Conservation (phyloP, 1,284 basidiomycete species). For the Pseudozyma pruni region DNA sequence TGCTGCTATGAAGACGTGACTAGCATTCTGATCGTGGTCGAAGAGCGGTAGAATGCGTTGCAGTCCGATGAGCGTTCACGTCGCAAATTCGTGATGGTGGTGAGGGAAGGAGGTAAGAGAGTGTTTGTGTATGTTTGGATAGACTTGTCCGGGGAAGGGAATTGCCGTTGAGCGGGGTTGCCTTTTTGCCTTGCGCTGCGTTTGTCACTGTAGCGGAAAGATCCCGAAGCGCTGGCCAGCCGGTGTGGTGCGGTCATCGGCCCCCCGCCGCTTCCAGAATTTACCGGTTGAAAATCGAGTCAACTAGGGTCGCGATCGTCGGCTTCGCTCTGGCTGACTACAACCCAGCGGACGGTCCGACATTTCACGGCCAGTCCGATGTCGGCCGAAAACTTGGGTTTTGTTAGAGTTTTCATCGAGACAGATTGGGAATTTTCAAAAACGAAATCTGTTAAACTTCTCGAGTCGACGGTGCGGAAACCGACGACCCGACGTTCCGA, state of each 20-base stretch:
- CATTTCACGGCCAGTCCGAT: slow-evolving; percentile 4
- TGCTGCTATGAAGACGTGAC: slow-evolving; percentile 10
- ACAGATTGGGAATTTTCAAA: no score
- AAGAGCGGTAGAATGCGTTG: no score
- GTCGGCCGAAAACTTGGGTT: slow-evolving; percentile 10
- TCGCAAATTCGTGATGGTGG: neutral
- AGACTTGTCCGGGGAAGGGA: no score
- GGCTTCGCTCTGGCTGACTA: slow-evolving; percentile 1
- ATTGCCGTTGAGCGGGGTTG: no score
- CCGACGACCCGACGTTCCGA: slow-evolving; percentile 28
- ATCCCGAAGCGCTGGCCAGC: slow-evolving; percentile 6
- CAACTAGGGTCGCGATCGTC: slow-evolving; percentile 17
- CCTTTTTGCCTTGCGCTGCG: no score
- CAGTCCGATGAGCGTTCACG: no score
- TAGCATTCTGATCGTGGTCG: slow-evolving; percentile 11
- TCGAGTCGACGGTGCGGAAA: neutral
- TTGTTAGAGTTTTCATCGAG: neutral
- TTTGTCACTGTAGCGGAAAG: slow-evolving; percentile 6
- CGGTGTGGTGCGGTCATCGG: slow-evolving; percentile 14
- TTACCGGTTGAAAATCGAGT: slow-evolving; percentile 1
- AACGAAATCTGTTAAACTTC: neutral
- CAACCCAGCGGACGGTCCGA: neutral
- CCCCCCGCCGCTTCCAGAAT: no score
- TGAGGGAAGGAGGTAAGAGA: neutral
- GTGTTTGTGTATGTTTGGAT: no score